phyloP scores from a whole-genome alignment of 169 alveolate species.

The Eimeria tenella region DNA sequence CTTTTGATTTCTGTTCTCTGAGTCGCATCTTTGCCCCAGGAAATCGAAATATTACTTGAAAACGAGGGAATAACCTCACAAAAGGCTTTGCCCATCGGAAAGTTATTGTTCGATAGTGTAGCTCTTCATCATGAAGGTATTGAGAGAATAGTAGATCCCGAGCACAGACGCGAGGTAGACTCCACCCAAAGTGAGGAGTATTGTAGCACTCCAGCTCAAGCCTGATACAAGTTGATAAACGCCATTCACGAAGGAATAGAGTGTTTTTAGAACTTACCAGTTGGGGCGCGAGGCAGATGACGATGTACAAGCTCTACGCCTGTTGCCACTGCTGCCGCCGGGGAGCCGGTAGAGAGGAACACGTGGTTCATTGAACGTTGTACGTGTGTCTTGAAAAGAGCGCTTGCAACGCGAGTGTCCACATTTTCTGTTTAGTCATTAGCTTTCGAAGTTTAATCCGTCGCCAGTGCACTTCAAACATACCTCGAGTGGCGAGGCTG shows the following conservation, averaged over 20 bases:
- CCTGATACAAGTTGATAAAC: constrained; percentile 23
- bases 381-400: constrained; percentile 62
- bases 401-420: constrained; percentile 57
- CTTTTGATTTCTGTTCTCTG: background rate
- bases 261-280: constrained; percentile 1
- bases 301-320: constrained; percentile 64
- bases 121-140: constrained; percentile 49
- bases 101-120: constrained; percentile 62
- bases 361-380: constrained; percentile 71
- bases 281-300: constrained; percentile 69
- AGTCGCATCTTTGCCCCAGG: background rate
- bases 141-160: constrained; percentile 62
- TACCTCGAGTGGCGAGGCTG: constrained; percentile 78
- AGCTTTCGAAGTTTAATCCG: background rate
- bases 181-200: constrained; percentile 64
- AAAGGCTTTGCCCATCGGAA: constrained; percentile 19
- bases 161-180: constrained; percentile 69
- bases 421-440: constrained; percentile 54
- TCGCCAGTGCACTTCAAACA: background rate
- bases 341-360: constrained; percentile 73
- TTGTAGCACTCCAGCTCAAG: constrained; percentile 69
- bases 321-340: constrained; percentile 72
- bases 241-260: background rate
- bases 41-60: constrained; percentile 15
- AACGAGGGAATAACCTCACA: background rate